Conservation (phyloP, 495 filamentous ascomycete species). For the Penicillium manginii region DNA sequence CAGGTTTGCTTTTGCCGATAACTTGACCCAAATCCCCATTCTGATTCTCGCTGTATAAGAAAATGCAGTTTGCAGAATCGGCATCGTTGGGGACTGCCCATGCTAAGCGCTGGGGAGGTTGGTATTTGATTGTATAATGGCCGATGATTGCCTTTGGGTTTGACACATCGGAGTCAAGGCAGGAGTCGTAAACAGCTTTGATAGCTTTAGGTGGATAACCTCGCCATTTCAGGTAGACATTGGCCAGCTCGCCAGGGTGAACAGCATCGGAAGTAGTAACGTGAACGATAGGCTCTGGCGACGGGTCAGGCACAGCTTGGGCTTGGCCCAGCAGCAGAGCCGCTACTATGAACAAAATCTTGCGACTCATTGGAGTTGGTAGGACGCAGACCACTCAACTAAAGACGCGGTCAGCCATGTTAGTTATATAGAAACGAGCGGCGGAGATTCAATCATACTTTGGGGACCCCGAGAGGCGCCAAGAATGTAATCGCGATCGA, state of each 20-base stretch:
- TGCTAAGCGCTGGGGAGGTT: conserved; percentile 14
- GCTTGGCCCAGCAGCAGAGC: conserved; percentile 6
- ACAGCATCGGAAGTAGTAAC: conserved; percentile 11
- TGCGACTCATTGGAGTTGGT: conserved; percentile 4
- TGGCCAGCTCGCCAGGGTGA: conserved; percentile 13
- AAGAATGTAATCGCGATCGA: not conserved
- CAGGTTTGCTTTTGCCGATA: conserved; percentile 16
- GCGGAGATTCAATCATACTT: not conserved
- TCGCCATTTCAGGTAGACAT: conserved; percentile 13
- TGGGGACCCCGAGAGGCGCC: not conserved
- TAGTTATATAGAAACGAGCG: not conserved
- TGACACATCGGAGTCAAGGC: not conserved
- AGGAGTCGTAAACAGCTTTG: conserved; percentile 9
- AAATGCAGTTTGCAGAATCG: conserved; percentile 9
- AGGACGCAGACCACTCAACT: too few relatives aligned
- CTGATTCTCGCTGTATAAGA: not conserved
- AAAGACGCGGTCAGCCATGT: too few relatives aligned
- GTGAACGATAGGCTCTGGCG: not conserved
- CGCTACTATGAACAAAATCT: conserved; percentile 1
- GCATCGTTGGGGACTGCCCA: conserved; percentile 18
- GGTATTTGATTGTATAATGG: not conserved
- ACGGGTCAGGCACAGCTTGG: conserved; percentile 10
- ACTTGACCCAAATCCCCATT: not conserved
- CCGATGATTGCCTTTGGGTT: conserved; percentile 6
- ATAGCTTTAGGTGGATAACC: not conserved